Evolutionary conservation across 768 basidiomycete species (phyloP).

Genomic region (Phylloporus scabripes): DNA sequence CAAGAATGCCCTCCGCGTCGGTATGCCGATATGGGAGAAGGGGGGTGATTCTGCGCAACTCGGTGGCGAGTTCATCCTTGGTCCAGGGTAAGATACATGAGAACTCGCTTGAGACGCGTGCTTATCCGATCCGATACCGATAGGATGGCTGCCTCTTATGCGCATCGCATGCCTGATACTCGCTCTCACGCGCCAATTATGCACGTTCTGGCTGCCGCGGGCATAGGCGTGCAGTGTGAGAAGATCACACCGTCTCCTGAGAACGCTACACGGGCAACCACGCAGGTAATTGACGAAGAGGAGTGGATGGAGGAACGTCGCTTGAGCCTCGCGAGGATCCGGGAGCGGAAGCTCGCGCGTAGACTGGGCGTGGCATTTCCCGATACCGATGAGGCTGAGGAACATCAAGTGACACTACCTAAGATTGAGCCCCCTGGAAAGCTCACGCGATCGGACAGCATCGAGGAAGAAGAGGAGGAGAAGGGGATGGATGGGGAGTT

Average conservation of each 20-base stretch:
- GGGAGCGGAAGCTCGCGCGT: conserved; percentile 30
- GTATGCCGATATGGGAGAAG: conserved; percentile 79
- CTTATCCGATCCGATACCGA: conserved; percentile 1
- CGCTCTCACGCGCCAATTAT: conserved; percentile 70
- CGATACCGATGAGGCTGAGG: conserved; percentile 4
- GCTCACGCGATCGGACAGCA: conserved; percentile 29
- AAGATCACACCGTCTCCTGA: conserved; percentile 9
- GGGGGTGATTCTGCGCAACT: conserved; percentile 74
- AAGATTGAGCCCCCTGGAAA: conserved; percentile 21
- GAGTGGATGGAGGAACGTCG: conserved; percentile 35
- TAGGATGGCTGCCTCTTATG: conserved; percentile 63
- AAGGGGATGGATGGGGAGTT: conserved; percentile 7
- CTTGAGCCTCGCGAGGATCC: conserved; percentile 27
- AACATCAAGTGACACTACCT: conserved; percentile 15
- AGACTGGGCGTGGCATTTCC: conserved; percentile 26
- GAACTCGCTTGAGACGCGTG: background rate
- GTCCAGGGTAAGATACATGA: conserved; percentile 48
- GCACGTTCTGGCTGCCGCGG: conserved; percentile 62
- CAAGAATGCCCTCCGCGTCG: conserved; percentile 59
- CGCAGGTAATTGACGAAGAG: conserved; percentile 23
- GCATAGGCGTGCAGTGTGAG: conserved; percentile 31
- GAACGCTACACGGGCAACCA: background rate
- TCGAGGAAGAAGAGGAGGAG: conserved; percentile 29
- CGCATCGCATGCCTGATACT: conserved; percentile 80
- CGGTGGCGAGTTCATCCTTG: conserved; percentile 85